Conservation (phyloP, 176 grass and related monocot species). For the Triticum monococcum region DNA sequence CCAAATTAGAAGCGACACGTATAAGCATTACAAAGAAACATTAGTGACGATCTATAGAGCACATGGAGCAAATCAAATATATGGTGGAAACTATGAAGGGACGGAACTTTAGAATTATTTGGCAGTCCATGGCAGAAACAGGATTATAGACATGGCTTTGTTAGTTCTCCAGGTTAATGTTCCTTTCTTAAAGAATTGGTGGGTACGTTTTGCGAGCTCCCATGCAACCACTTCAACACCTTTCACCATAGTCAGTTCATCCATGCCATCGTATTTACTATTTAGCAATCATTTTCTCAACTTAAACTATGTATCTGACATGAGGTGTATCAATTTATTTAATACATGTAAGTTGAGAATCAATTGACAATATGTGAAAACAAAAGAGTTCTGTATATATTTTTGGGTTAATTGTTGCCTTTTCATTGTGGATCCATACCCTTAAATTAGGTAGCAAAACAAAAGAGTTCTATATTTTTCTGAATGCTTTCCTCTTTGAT, state of each 20-base stretch:
- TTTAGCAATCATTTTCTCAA: neutral
- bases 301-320: slow-evolving; percentile 2
- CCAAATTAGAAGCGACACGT: slow-evolving; percentile 59
- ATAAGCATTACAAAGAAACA: slow-evolving; percentile 27
- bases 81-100: neutral
- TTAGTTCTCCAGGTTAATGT: neutral
- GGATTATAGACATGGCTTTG: neutral
- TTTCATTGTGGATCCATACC: slow-evolving; percentile 31
- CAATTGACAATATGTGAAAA: neutral
- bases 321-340: neutral
- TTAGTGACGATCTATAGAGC: neutral
- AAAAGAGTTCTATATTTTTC: neutral
- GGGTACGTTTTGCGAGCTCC: neutral
- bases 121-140: neutral
- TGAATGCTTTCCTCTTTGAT: slow-evolving; percentile 55
- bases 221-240: neutral
- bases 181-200: neutral
- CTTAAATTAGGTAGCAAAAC: neutral
- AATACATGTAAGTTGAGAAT: neutral
- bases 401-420: slow-evolving; percentile 31
- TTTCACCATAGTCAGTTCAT: neutral
- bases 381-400: neutral
- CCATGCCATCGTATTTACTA: neutral
- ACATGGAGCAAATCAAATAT: neutral
- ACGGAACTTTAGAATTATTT: slow-evolving; percentile 4